Evolutionary conservation across 2,329 filamentous ascomycete species (phyloP).

Genomic region (Monilinia aucupariae): DNA sequence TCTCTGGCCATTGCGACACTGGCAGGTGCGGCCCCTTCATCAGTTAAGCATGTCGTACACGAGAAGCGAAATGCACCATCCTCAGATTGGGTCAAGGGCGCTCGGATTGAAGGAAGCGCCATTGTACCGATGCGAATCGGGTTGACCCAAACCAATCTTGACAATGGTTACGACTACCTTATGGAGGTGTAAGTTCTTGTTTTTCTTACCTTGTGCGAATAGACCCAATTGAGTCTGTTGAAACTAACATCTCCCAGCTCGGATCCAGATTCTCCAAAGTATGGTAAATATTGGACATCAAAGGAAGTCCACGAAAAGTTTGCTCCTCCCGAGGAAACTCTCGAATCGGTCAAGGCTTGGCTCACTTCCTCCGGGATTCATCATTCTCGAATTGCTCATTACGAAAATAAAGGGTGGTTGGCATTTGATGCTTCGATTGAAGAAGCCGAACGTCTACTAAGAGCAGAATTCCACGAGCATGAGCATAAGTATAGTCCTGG

Average conservation of each 20-base stretch:
- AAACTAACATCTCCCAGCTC: constrained; percentile 18
- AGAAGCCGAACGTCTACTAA: constrained; percentile 36
- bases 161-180: constrained; percentile 39
- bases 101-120: constrained; percentile 21
- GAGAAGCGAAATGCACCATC: constrained; percentile 21
- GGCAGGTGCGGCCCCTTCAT: constrained; percentile 18
- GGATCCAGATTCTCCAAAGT: constrained; percentile 25
- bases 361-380: constrained; percentile 34
- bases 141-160: constrained; percentile 41
- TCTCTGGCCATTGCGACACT: constrained; percentile 18
- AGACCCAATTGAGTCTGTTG: background rate
- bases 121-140: constrained; percentile 42
- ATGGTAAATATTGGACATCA: constrained; percentile 22
- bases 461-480: constrained; percentile 36
- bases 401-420: constrained; percentile 35
- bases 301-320: constrained; percentile 28
- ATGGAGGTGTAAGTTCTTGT: constrained; percentile 35
- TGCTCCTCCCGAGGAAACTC: constrained; percentile 33
- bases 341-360: constrained; percentile 35
- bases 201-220: background rate
- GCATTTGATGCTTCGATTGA: constrained; percentile 36
- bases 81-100: constrained; percentile 23
- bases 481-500: constrained; percentile 30
- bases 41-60: constrained; percentile 21
- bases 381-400: constrained; percentile 33